These are phyloP conservation scores for Fusarium mundagurra DNA, from an alignment of 2,329 filamentous ascomycete species.

Conservation along the genomic window DNA sequence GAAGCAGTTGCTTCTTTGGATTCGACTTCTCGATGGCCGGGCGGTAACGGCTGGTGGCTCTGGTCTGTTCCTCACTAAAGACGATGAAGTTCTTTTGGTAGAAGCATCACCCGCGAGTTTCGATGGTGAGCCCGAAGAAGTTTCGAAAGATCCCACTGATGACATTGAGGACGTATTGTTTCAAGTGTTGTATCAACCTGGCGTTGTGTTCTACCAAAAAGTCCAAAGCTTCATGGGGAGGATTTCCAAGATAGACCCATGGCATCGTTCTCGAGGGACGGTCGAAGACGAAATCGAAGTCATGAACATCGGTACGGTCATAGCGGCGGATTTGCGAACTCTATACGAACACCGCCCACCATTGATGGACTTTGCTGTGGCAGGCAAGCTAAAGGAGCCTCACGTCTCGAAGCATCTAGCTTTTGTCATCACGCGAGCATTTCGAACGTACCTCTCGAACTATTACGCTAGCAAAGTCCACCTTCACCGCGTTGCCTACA, in stretches of 20 bases:
- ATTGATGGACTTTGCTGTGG: slow-evolving; percentile 65
- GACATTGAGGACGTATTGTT: slow-evolving; percentile 63
- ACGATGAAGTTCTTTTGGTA: slow-evolving; percentile 57
- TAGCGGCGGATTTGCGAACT: slow-evolving; percentile 59
- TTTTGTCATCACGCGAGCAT: slow-evolving; percentile 61
- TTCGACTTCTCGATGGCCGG: slow-evolving; percentile 63
- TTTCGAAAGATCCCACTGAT: slow-evolving; percentile 38
- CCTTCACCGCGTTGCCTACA: slow-evolving; percentile 66
- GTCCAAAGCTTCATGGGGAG: slow-evolving; percentile 67
- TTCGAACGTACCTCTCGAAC: slow-evolving; percentile 65
- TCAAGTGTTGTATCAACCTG: slow-evolving; percentile 64
- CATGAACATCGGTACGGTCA: slow-evolving; percentile 62
- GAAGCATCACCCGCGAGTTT: slow-evolving; percentile 55
- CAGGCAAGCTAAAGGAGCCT: slow-evolving; percentile 59
- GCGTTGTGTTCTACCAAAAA: slow-evolving; percentile 66
- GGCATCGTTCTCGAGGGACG: slow-evolving; percentile 64
- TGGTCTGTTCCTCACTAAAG: slow-evolving; percentile 60
- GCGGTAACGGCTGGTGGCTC: slow-evolving; percentile 66
- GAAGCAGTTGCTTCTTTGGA: slow-evolving; percentile 62
- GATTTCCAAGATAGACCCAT: slow-evolving; percentile 65
- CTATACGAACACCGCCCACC: slow-evolving; percentile 62
- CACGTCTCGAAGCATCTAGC: slow-evolving; percentile 61
- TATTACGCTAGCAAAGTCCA: slow-evolving; percentile 66
- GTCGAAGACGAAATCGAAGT: slow-evolving; percentile 68
- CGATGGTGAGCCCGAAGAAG: slow-evolving; percentile 44